These are phyloP conservation scores for Chenopodium formosanum DNA, from an alignment of 148 eudicot genomes.

Conservation along the genomic window DNA sequence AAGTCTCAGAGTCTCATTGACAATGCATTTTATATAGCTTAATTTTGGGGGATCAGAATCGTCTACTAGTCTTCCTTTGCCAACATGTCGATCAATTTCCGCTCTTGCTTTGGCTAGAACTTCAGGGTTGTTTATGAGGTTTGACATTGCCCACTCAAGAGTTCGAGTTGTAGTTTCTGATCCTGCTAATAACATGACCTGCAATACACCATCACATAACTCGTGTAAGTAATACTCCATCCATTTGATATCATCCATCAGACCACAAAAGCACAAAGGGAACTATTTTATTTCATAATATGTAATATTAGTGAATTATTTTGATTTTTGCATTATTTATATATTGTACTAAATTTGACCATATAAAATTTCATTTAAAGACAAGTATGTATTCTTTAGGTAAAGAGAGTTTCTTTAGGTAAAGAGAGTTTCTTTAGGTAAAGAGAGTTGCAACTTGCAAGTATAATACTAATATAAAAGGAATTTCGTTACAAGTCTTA, in stretches of 20 bases:
- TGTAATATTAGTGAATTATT: no score
- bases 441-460: no score
- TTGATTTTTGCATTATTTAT: no score
- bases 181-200: constrained; percentile 27
- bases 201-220: background rate
- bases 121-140: constrained; percentile 29
- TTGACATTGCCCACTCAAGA: constrained; percentile 33
- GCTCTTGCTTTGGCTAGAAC: constrained; percentile 21
- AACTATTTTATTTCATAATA: no score
- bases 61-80: constrained; percentile 17
- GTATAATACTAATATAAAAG: no score
- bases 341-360: no score
- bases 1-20: constrained; percentile 32
- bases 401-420: no score
- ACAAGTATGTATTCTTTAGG: no score
- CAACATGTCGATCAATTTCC: constrained; percentile 22
- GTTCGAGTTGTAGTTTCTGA: constrained; percentile 26
- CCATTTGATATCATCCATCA: background rate
- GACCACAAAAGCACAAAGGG: background rate
- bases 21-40: constrained; percentile 20
- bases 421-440: no score
- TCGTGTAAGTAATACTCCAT: background rate
- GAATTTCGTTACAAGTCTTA: no score
- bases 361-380: no score
- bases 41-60: constrained; percentile 28